phyloP scores from a whole-genome alignment of 441 rosid genomes.

The Cnidoscolus chayamansa region DNA sequence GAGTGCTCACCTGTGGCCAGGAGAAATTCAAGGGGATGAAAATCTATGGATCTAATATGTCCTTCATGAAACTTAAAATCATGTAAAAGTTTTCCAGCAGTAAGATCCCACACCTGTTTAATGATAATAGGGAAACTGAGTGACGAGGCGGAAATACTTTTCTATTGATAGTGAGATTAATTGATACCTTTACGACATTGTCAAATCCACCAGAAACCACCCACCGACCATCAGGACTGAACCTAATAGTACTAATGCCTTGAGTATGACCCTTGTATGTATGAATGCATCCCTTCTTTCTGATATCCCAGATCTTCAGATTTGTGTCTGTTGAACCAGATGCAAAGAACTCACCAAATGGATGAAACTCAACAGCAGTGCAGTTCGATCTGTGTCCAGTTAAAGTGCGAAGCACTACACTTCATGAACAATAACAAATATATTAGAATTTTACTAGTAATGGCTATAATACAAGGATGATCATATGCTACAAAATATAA shows the following conservation, averaged over 20 bases:
- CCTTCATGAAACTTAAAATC: slow-evolving; percentile 94
- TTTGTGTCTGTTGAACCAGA: slow-evolving; percentile 88
- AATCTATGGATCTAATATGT: slow-evolving; percentile 74
- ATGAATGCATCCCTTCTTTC: slow-evolving; percentile 92
- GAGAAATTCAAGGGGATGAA: slow-evolving; percentile 97
- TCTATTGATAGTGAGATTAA: slow-evolving; percentile 12
- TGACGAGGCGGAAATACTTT: slow-evolving; percentile 4
- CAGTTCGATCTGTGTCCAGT: slow-evolving; percentile 87
- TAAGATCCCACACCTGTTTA: slow-evolving; percentile 90
- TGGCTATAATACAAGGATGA: not conserved
- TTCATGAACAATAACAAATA: slow-evolving; percentile 57
- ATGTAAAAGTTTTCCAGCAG: slow-evolving; percentile 96
- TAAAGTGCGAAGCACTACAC: slow-evolving; percentile 96
- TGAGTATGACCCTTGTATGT: slow-evolving; percentile 88
- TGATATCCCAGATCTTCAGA: slow-evolving; percentile 88
- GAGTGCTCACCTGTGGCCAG: slow-evolving; percentile 74
- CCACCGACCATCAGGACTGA: slow-evolving; percentile 99
- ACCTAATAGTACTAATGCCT: slow-evolving; percentile 69
- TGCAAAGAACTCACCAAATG: slow-evolving; percentile 92
- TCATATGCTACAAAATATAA: not conserved
- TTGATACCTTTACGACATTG: slow-evolving; percentile 74
- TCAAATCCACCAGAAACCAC: slow-evolving; percentile 96
- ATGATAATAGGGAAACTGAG: slow-evolving; percentile 10
- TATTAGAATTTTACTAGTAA: slow-evolving; percentile 33
- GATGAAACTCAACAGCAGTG: slow-evolving; percentile 89